phyloP scores from a whole-genome alignment of 2,329 filamentous ascomycete species.

The Pseudocercospora pini-densiflorae region DNA sequence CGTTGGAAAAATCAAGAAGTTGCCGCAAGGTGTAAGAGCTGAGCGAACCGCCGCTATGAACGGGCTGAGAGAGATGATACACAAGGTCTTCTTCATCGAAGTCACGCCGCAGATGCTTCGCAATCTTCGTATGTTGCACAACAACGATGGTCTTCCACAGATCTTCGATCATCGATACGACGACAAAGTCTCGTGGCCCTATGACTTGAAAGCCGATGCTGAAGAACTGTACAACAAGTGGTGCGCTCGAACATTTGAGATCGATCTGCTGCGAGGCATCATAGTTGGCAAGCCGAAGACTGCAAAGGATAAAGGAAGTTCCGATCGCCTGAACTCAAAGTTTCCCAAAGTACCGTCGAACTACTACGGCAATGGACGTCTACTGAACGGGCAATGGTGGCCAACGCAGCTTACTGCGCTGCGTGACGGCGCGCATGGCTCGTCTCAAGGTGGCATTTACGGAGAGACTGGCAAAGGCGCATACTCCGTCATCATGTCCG shows the following conservation, averaged over 20 bases:
- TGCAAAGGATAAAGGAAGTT: conserved; percentile 19
- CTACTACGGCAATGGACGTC: conserved; percentile 45
- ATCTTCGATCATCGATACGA: conserved; percentile 44
- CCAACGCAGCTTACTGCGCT: conserved; percentile 57
- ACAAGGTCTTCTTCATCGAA: conserved; percentile 45
- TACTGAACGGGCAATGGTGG: conserved; percentile 60
- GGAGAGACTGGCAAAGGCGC: conserved; percentile 54
- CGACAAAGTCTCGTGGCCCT: conserved; percentile 44
- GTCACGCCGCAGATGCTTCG: conserved; percentile 42
- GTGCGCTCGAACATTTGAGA: conserved; percentile 47
- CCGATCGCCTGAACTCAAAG: conserved; percentile 30
- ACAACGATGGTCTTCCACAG: conserved; percentile 44
- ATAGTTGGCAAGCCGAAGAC: conserved; percentile 24
- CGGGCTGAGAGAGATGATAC: conserved; percentile 43
- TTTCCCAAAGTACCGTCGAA: conserved; percentile 35
- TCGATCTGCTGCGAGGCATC: conserved; percentile 54
- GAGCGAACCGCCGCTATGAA: conserved; percentile 29
- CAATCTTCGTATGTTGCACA: conserved; percentile 43
- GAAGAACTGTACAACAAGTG: conserved; percentile 53
- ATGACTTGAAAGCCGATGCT: conserved; percentile 54
- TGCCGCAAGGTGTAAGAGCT: background rate
- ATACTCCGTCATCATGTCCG: conserved; percentile 60
- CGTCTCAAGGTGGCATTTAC: conserved; percentile 55
- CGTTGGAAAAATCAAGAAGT: conserved; percentile 16
- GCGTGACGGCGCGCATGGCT: conserved; percentile 60